Evolutionary conservation across 768 basidiomycete genomes (phyloP).

Genomic region (Tricholoma flavovirens): DNA sequence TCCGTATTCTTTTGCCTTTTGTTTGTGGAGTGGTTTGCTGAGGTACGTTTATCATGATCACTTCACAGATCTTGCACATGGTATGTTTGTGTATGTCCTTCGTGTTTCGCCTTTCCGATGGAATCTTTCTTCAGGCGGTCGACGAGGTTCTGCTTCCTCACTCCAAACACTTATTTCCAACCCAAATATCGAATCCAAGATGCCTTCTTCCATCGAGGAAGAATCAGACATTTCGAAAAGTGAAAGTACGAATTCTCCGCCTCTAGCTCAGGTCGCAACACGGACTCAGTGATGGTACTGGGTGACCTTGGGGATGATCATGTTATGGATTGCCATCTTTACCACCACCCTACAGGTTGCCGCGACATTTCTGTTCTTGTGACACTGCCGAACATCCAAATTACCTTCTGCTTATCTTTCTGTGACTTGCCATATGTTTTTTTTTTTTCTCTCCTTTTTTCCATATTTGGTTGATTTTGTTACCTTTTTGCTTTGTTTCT

Average conservation of each 20-base stretch:
- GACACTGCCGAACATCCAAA: not conserved
- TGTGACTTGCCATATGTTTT: not conserved
- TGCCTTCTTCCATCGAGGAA: not conserved
- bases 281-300: constrained; percentile 1
- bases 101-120: not conserved
- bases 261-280: not conserved
- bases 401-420: not conserved
- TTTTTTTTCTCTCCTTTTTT: too few species aligned
- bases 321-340: not conserved
- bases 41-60: too few species aligned
- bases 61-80: constrained; percentile 11
- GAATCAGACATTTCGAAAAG: not conserved
- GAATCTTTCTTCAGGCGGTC: not conserved
- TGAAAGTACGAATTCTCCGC: not conserved
- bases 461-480: not conserved
- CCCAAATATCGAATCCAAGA: not conserved
- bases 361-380: not conserved
- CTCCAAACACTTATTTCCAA: not conserved
- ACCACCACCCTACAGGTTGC: constrained; percentile 1
- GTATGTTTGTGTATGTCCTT: not conserved
- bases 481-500: not conserved
- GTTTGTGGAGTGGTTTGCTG: not conserved
- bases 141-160: constrained; percentile 8
- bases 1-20: not conserved
- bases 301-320: constrained; percentile 3